phyloP scores from a whole-genome alignment of 2,329 filamentous ascomycete genomes.

The Epichloe typhina region DNA sequence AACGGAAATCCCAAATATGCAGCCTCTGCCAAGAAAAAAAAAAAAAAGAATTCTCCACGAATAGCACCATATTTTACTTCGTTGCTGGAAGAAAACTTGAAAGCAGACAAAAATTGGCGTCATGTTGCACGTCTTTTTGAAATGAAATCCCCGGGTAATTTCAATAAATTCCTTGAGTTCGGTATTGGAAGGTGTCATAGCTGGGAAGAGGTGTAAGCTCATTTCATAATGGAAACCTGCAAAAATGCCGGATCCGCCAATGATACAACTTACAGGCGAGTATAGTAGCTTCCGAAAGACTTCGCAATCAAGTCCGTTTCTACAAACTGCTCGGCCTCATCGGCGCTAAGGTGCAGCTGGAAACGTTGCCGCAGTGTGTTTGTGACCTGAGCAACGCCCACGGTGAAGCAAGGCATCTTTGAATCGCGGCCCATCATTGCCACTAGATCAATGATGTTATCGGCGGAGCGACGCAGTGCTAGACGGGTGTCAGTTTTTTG shows the following conservation, averaged over 20 bases:
- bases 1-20: neutral
- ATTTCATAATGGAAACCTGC: neutral
- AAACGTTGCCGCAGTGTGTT: slow-evolving; percentile 59
- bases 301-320: slow-evolving; percentile 69
- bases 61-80: neutral
- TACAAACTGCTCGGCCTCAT: slow-evolving; percentile 70
- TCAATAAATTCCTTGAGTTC: slow-evolving; percentile 77
- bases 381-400: slow-evolving; percentile 59
- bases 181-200: slow-evolving; percentile 78
- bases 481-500: neutral
- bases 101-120: too few species aligned
- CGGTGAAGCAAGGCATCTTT: slow-evolving; percentile 73
- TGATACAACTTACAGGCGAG: slow-evolving; percentile 51
- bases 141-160: neutral
- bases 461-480: slow-evolving; percentile 65
- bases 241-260: neutral
- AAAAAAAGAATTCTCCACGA: neutral
- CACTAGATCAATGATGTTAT: slow-evolving; percentile 69
- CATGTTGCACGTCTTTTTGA: neutral
- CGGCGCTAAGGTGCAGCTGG: slow-evolving; percentile 68
- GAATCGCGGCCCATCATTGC: slow-evolving; percentile 74
- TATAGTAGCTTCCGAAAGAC: slow-evolving; percentile 77
- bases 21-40: neutral
- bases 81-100: neutral
- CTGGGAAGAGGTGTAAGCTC: slow-evolving; percentile 24